A percentile compares a stretch with the other conserved stretches of the same genome.
Conservation (phyloP, 2,329 filamentous ascomycete genomes). For the Ambrosiella beaveri region DNA sequence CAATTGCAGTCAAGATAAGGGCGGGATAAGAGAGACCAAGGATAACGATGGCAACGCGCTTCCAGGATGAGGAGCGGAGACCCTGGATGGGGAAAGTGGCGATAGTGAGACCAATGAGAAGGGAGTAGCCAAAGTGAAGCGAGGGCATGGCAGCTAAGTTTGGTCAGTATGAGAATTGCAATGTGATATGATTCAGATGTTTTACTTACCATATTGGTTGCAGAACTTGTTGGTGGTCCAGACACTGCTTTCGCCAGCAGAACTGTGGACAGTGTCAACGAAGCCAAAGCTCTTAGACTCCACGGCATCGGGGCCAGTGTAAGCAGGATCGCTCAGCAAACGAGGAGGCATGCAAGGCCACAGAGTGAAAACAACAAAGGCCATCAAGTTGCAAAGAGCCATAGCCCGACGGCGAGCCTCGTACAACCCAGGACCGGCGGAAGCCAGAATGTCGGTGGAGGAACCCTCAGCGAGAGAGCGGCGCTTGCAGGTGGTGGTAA, state of each 20-base stretch:
- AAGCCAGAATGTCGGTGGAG: conserved; percentile 17
- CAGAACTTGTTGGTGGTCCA: conserved; percentile 59
- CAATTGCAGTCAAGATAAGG: conserved; percentile 48
- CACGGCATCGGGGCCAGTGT: conserved; percentile 35
- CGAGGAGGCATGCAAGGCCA: conserved; percentile 49
- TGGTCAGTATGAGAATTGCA: conserved; percentile 10
- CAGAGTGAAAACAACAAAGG: conserved; percentile 43
- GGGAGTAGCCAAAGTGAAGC: conserved; percentile 58
- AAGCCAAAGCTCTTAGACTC: conserved; percentile 45
- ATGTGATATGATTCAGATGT: neutral
- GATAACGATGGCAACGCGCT: conserved; percentile 27
- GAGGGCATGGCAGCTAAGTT: conserved; percentile 53
- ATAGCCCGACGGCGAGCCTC: conserved; percentile 40
- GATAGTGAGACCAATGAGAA: conserved; percentile 54
- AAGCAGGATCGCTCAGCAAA: conserved; percentile 37
- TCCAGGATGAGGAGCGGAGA: conserved; percentile 32
- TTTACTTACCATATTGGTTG: conserved; percentile 49
- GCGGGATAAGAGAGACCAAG: conserved; percentile 46
- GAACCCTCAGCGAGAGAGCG: conserved; percentile 16
- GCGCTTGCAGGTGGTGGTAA: conserved; percentile 45
- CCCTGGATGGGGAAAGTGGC: conserved; percentile 45
- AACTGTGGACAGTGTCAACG: conserved; percentile 40
- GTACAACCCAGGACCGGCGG: conserved; percentile 30
- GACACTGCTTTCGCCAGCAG: conserved; percentile 38
- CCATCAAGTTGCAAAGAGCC: conserved; percentile 43